phyloP scores from a whole-genome alignment of 257 asterid genomes.

The Oldenlandia corymbosa region DNA sequence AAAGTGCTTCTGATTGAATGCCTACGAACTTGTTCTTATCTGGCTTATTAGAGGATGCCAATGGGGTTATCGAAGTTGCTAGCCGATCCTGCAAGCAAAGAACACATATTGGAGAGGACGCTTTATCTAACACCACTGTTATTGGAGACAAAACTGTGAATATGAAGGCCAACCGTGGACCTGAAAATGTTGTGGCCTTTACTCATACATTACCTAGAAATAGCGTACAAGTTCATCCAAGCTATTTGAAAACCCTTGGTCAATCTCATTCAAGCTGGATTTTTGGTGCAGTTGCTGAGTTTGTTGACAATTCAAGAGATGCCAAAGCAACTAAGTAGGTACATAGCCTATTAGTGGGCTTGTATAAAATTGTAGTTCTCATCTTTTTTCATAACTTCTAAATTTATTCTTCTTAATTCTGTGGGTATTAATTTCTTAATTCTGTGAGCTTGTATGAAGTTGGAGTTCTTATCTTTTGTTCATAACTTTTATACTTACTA shows the following conservation, averaged over 20 bases:
- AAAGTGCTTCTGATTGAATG: neutral
- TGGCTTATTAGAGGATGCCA: no score
- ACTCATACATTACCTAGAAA: conserved; percentile 33
- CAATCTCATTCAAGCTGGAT: conserved; percentile 84
- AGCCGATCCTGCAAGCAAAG: no score
- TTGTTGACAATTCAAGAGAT: conserved; percentile 77
- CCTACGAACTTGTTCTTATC: no score
- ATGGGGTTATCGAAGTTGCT: no score
- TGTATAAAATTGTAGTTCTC: neutral
- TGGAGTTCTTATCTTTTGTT: no score
- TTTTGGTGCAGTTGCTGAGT: conserved; percentile 87
- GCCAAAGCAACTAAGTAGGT: conserved; percentile 73
- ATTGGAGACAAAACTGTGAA: conserved; percentile 27
- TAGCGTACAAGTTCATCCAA: conserved; percentile 56
- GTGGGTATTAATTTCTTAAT: no score
- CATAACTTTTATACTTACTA: no score
- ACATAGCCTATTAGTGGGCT: conserved; percentile 6
- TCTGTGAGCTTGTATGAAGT: no score
- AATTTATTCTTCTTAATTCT: no score
- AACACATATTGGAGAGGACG: no score
- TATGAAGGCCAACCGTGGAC: conserved; percentile 21
- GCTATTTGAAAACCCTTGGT: conserved; percentile 66
- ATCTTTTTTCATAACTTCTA: neutral
- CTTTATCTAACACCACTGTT: conserved; percentile 35
- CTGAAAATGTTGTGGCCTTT: conserved; percentile 21